These are phyloP conservation scores for Backusella luteola DNA, from an alignment of 192 early-diverging fungal genomes.

Conservation along the genomic window DNA sequence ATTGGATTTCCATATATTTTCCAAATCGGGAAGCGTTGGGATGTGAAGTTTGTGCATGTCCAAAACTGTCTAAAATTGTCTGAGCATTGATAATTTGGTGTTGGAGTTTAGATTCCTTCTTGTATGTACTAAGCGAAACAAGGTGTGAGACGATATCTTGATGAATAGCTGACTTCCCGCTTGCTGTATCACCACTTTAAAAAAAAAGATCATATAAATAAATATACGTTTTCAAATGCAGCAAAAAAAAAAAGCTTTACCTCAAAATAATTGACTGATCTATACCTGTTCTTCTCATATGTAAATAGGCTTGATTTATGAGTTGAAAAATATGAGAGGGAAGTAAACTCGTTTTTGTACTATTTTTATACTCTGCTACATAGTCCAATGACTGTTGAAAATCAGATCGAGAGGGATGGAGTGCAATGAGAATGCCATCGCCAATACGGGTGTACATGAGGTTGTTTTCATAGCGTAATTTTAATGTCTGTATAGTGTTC, in stretches of 20 bases:
- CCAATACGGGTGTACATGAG: constrained; percentile 14
- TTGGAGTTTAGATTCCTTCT: constrained; percentile 67
- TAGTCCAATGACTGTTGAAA: constrained; percentile 59
- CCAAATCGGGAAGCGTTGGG: constrained; percentile 82
- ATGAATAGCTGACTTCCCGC: constrained; percentile 83
- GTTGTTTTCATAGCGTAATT: constrained; percentile 15
- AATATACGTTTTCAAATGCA: neutral
- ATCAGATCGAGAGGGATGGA: neutral
- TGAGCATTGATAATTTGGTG: constrained; percentile 68
- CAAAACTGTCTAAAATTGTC: constrained; percentile 82
- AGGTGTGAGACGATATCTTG: constrained; percentile 67
- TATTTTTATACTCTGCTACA: constrained; percentile 65
- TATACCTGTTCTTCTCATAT: constrained; percentile 73
- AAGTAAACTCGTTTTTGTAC: constrained; percentile 39
- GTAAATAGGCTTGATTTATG: constrained; percentile 75
- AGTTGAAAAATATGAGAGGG: constrained; percentile 74
- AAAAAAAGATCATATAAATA: no score
- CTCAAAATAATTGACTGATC: constrained; percentile 48
- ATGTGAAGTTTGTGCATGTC: constrained; percentile 71
- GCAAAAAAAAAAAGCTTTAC: constrained; percentile 19
- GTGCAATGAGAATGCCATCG: constrained; percentile 3
- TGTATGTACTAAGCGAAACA: constrained; percentile 64
- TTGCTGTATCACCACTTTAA: constrained; percentile 74
- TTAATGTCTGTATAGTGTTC: neutral
- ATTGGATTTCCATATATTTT: constrained; percentile 86